Conservation (phyloP, 495 filamentous ascomycete genomes). For the Penicillium chermesinum region DNA sequence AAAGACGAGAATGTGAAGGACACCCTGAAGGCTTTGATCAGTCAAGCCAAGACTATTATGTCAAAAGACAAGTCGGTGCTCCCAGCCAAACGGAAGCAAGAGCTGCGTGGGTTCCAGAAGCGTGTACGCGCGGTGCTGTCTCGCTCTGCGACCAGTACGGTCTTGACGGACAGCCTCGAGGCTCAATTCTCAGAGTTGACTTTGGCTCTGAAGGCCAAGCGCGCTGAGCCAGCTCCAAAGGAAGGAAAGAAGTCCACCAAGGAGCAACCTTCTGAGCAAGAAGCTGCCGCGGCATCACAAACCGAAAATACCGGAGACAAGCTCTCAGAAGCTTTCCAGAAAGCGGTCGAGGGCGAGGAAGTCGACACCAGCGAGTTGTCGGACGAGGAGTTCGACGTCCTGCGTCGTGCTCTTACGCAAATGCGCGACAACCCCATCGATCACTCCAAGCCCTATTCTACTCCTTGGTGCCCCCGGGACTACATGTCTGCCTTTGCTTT, state of each 20-base stretch:
- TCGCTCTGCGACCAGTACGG: slow-evolving; percentile 38
- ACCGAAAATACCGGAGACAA: slow-evolving; percentile 26
- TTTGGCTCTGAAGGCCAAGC: slow-evolving; percentile 38
- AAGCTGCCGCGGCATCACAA: slow-evolving; percentile 5
- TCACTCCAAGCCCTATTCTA: slow-evolving; percentile 73
- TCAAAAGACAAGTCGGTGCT: slow-evolving; percentile 42
- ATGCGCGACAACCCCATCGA: slow-evolving; percentile 71
- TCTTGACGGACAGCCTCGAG: slow-evolving; percentile 46
- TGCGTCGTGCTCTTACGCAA: slow-evolving; percentile 46
- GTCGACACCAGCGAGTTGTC: slow-evolving; percentile 38
- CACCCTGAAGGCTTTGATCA: slow-evolving; percentile 47
- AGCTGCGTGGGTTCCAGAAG: slow-evolving; percentile 54
- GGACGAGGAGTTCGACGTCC: slow-evolving; percentile 36
- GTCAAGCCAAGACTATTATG: slow-evolving; percentile 51
- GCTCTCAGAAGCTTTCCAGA: slow-evolving; percentile 40
- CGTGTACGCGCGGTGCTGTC: slow-evolving; percentile 51
- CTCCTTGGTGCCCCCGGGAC: slow-evolving; percentile 82
- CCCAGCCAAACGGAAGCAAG: slow-evolving; percentile 57
- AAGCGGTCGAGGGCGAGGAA: slow-evolving; percentile 34
- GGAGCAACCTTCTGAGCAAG: slow-evolving; percentile 7
- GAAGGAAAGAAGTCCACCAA: slow-evolving; percentile 19
- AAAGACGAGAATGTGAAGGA: slow-evolving; percentile 32
- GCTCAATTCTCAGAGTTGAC: slow-evolving; percentile 46
- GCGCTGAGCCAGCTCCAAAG: slow-evolving; percentile 24
- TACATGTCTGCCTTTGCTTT: slow-evolving; percentile 92